phyloP scores from a whole-genome alignment of 2,329 filamentous ascomycete genomes.

The Ambrosiella cleistominuta region DNA sequence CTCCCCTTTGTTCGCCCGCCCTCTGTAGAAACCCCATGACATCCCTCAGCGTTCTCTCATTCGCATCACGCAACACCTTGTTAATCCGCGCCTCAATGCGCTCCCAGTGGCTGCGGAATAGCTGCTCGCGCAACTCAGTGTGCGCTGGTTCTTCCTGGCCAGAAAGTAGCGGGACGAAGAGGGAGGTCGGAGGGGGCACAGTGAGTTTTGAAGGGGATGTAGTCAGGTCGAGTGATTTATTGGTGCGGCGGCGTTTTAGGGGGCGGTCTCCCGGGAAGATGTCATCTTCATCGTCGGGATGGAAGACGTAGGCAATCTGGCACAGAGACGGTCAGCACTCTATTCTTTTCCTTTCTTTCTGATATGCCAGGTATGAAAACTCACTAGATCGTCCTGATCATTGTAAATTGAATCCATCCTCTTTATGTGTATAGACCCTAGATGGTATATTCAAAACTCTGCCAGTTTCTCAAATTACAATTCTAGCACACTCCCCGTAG shows the following conservation, averaged over 20 bases:
- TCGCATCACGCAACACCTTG: slow-evolving; percentile 39
- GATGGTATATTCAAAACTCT: not conserved
- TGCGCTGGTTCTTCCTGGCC: slow-evolving; percentile 33
- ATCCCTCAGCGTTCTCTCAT: slow-evolving; percentile 40
- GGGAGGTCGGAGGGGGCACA: slow-evolving; percentile 6
- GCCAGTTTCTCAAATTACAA: too few relatives aligned
- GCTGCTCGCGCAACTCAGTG: slow-evolving; percentile 34
- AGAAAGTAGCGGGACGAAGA: slow-evolving; percentile 36
- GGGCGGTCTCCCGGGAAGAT: slow-evolving; percentile 23
- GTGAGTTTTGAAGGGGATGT: slow-evolving; percentile 13
- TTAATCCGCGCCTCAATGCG: slow-evolving; percentile 46
- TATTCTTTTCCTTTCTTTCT: too few relatives aligned
- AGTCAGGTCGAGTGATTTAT: slow-evolving; percentile 17
- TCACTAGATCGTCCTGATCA: slow-evolving; percentile 12
- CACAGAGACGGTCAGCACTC: not conserved
- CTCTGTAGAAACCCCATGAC: slow-evolving; percentile 37
- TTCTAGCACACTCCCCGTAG: too few relatives aligned
- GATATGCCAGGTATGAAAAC: not conserved
- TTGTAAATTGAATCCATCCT: slow-evolving; percentile 10
- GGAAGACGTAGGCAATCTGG: slow-evolving; percentile 46
- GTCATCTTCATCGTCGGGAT: slow-evolving; percentile 26
- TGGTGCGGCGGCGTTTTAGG: slow-evolving; percentile 37
- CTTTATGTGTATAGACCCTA: not conserved
- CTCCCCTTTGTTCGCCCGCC: not conserved
- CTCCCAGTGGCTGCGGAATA: slow-evolving; percentile 48